Evolutionary conservation across 139 green algal species (phyloP), one percentile per base, ranked within the genome.

Genomic region (Micractinium conductrix): DNA sequence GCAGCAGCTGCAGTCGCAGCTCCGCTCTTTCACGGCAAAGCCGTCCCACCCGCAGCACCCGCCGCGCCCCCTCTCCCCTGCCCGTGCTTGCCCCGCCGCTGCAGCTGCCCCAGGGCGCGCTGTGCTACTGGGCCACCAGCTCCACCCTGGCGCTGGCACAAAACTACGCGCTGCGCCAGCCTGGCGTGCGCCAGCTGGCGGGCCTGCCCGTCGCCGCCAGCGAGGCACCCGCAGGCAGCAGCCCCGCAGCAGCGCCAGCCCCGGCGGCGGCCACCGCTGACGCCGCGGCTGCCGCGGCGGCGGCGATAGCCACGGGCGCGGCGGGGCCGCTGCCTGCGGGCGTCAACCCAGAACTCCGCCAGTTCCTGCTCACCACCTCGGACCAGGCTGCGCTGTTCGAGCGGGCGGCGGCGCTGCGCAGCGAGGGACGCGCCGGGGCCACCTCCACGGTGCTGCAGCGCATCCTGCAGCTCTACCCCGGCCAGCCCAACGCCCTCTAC

Each of bases 121-220:
- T 96, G 38, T 88, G 93, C 76, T 95, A 97, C 85, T 97, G 94
- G 94, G 42, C 86, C 8, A 82, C 88, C 7, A 91, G 79, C 76
- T 89, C 87, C 50, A 73, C 44, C 37, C 91, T 91, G 74, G 91
- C 93, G 35, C 87, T 96, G 26, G 55, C 37, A 7, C 87, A 93
- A 43, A 80, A 79, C 62, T 43, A 75, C 16, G 63, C 65, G 4
- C 37, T 78, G 38, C 63, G 38, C 44, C 62, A 44, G 45, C 58
- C 68, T 10, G 68, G 44, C 1, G 48, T 73, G 68, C 42, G 72
- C 17, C 35, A 33, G 4, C 26, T 55, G 8, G 48, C 62, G 44
- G 68, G 86, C 5, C 40, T 85, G n/a, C 72, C 79, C 38, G 62
- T 26, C 22, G 38, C 26, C 58, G 45, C 55, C 50, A 42, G 65